Base-by-base conservation (phyloP, 1,284 basidiomycete species). In the Microbotryum lychnidis-dioicae region DNA sequence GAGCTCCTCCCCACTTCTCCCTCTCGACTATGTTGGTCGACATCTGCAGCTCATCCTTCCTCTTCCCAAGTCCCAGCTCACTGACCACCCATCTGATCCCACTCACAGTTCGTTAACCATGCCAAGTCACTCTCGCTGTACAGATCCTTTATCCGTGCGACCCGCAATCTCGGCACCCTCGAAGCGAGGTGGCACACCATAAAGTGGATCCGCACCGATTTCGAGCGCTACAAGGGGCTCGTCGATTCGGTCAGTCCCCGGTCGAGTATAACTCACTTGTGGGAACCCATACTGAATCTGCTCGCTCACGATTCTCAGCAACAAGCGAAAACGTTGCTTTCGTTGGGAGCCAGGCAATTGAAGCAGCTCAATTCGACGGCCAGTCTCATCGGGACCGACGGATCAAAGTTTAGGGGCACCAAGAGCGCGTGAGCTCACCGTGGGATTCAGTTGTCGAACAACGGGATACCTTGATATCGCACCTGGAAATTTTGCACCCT, bases 311-410 rank as follows among this genome's bases (percentile, higher is more conserved):
- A 16, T 7, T 9, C 8, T 12, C 56, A 69, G 65, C 64, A 62
- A 21, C 62, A 66, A 54, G 52, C 58, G 12, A 66, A 59, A 49
- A 68, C 66, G 10, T 50, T 69, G 31, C 59, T 69, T 31, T 60
- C 62, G 2, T 57, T 68, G 27, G 68, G 66, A 0, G 48, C 62
- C 8, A 54, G 65, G 5, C 67, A 69, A 54, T 49, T 65, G n/a
- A 68, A 69, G 55, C 68, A 69, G 55, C 57, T 69, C 12, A 62
- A 65, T 45, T 50, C 66, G 44, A 68, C 68, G 0, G 58, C 58
- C 16, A 65, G 58, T 31, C 50, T 69, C 10, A 55, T 69, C 25
- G 66, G 66, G 8, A 56, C 50, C 4, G 47, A 63, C 4, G 49
- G 51, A 6, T 55, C 47, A 16, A 69, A 68, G 51, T 65, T 57